These are phyloP conservation scores for Zea mays DNA, from an alignment of 176 grass and related monocot species.

Conservation along the genomic window Zm-B73-REFERENCE-NAM-5.0 NC_050102.1:170812001-170812500, in stretches of 20 bases:
- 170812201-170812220: not conserved
- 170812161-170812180: not conserved
- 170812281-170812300: conserved; percentile 5
- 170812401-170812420: conserved; percentile 99
- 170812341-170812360: conserved; percentile 1
- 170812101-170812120: not conserved
- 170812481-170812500: conserved; percentile 48
- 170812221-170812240: not conserved
- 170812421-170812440: conserved; percentile 97
- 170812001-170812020: not conserved
- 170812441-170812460: conserved; percentile 94
- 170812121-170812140: not conserved
- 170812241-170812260: conserved; percentile 14
- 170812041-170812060: not conserved
- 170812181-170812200: conserved; percentile 1
- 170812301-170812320: conserved; percentile 7
- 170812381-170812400: conserved; percentile 59
- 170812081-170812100: not conserved
- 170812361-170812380: conserved; percentile 12
- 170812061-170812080: not conserved
- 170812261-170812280: not conserved
- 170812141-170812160: not conserved
- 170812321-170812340: not conserved
- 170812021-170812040: not conserved
- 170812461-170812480: conserved; percentile 97